Evolutionary conservation across 257 asterid genomes (phyloP).

Genomic region (Mitragyna speciosa): DNA sequence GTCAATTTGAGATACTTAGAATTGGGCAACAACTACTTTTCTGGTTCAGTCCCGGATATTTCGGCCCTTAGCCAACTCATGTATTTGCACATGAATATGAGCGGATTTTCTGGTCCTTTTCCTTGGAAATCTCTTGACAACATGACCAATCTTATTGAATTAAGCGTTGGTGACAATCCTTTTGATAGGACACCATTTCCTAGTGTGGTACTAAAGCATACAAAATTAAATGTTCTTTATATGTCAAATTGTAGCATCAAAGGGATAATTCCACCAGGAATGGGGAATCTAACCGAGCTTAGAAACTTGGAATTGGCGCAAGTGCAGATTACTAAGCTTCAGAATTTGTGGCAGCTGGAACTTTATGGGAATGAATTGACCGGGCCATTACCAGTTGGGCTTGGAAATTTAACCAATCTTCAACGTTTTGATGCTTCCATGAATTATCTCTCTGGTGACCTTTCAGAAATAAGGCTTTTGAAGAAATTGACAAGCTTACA

Average conservation of each 20-base stretch:
- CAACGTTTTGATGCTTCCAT: slow-evolving; percentile 70
- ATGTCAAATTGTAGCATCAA: slow-evolving; percentile 60
- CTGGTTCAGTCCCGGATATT: slow-evolving; percentile 60
- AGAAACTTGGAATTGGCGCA: slow-evolving; percentile 51
- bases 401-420: slow-evolving; percentile 60
- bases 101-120: slow-evolving; percentile 68
- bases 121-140: slow-evolving; percentile 61
- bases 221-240: slow-evolving; percentile 55
- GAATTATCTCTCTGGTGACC: slow-evolving; percentile 59
- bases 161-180: slow-evolving; percentile 72
- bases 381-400: slow-evolving; percentile 70
- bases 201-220: slow-evolving; percentile 31
- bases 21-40: slow-evolving; percentile 59
- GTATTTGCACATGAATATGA: slow-evolving; percentile 52
- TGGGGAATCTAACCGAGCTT: slow-evolving; percentile 62
- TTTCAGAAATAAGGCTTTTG: slow-evolving; percentile 56
- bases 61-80: slow-evolving; percentile 39
- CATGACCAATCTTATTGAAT: slow-evolving; percentile 43
- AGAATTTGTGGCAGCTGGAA: slow-evolving; percentile 70
- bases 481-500: slow-evolving; percentile 59
- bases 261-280: slow-evolving; percentile 68
- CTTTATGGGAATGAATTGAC: slow-evolving; percentile 48
- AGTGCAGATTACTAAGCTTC: slow-evolving; percentile 56
- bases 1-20: slow-evolving; percentile 55
- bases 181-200: slow-evolving; percentile 61